Percentiles rank a stretch among this genome's conserved stretches.
Evolutionary conservation across 352 stramenopile genomes (phyloP).

Genomic region (Phytophthora pinifolia): DNA sequence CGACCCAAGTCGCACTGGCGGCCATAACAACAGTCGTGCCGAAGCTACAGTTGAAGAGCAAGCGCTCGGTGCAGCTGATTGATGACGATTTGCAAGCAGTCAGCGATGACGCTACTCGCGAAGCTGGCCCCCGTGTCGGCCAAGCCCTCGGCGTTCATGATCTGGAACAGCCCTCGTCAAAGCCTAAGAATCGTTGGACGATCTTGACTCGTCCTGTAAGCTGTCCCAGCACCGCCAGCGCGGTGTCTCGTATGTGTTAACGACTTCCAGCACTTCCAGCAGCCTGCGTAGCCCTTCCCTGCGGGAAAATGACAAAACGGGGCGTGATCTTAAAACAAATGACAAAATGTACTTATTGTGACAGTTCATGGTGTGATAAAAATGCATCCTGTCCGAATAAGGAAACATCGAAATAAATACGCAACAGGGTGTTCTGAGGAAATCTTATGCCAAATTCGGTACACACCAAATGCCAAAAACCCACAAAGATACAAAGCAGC

Average conservation of each 20-base stretch:
- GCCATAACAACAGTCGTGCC: conserved; percentile 4
- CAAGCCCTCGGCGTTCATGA: conserved; percentile 72
- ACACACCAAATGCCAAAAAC: too few relatives aligned
- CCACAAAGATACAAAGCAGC: too few relatives aligned
- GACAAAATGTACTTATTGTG: too few relatives aligned
- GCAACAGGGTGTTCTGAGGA: too few relatives aligned
- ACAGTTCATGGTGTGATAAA: too few relatives aligned
- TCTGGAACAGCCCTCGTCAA: conserved; percentile 84
- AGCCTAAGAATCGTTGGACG: conserved; percentile 80
- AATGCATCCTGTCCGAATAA: too few relatives aligned
- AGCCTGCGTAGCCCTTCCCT: conserved; percentile 70
- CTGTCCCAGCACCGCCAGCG: conserved; percentile 65
- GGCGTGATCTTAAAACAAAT: too few relatives aligned
- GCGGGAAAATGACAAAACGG: too few relatives aligned
- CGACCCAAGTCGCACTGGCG: neutral
- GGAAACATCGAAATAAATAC: too few relatives aligned
- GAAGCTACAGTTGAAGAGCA: conserved; percentile 36
- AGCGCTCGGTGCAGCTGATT: conserved; percentile 54
- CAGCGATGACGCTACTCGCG: conserved; percentile 55
- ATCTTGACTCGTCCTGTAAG: conserved; percentile 69
- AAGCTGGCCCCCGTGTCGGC: conserved; percentile 24
- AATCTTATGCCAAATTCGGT: too few relatives aligned
- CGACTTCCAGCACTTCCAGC: conserved; percentile 73
- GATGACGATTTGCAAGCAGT: conserved; percentile 79
- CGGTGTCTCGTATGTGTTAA: conserved; percentile 80